Conservation (phyloP, 176 grass and related monocot genomes). For the Ananas comosus region DNA sequence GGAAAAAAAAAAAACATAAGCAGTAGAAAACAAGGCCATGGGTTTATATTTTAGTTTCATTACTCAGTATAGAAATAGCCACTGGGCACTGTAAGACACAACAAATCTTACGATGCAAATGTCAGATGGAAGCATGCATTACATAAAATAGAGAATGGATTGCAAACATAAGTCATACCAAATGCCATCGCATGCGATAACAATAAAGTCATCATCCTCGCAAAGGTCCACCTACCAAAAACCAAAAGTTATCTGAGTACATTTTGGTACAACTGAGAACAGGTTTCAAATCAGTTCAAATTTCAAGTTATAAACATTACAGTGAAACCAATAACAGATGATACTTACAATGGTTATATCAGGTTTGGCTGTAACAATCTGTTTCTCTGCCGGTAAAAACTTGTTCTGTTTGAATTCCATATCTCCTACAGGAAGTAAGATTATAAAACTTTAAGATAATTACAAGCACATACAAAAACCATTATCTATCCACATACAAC, state of each 20-base stretch:
- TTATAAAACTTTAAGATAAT: constrained; percentile 18
- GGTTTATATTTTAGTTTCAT: too few relatives aligned
- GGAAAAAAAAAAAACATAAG: too few relatives aligned
- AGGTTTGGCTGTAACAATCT: constrained; percentile 78
- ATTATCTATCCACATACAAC: too few relatives aligned
- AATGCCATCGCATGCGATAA: constrained; percentile 94
- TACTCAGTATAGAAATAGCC: background rate
- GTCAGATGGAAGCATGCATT: background rate
- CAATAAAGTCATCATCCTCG: constrained; percentile 86
- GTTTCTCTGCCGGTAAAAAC: constrained; percentile 76
- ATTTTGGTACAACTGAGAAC: background rate
- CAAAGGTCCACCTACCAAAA: constrained; percentile 66
- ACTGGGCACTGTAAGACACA: background rate
- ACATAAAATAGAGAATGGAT: background rate
- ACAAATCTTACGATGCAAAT: background rate
- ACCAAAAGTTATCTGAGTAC: background rate
- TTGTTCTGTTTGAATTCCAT: constrained; percentile 96
- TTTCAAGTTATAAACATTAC: background rate
- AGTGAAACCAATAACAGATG: constrained; percentile 11
- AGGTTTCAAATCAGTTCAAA: background rate
- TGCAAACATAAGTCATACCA: constrained; percentile 41
- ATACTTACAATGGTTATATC: constrained; percentile 68
- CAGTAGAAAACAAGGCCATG: too few relatives aligned
- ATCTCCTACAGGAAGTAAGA: constrained; percentile 46
- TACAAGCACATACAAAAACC: too few relatives aligned